A percentile compares a stretch with the other conserved stretches of the same genome.
These are phyloP conservation scores for Citrus inodora DNA, from an alignment of 345 rosid genomes.

Conservation along the genomic window DNA sequence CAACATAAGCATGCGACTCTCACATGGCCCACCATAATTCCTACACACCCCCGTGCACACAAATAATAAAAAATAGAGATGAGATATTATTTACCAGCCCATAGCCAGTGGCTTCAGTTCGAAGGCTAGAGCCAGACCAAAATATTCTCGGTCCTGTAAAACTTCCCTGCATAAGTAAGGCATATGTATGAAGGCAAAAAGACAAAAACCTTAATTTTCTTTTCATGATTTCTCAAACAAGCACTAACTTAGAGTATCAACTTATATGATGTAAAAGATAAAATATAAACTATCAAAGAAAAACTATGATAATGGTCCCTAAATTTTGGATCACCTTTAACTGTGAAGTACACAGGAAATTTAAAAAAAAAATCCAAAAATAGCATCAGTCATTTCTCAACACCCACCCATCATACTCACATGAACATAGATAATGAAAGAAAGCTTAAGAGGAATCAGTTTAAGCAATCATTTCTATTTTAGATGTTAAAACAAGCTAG, in stretches of 20 bases:
- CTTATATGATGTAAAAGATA: not conserved
- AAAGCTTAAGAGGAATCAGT: not conserved
- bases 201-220: constrained; percentile 22
- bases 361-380: not conserved
- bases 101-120: constrained; percentile 99
- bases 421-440: not conserved
- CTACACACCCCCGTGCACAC: not conserved
- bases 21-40: not conserved
- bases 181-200: constrained; percentile 41
- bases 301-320: not conserved
- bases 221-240: not conserved
- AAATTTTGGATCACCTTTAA: not conserved
- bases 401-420: not conserved
- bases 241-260: not conserved
- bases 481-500: not conserved
- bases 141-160: constrained; percentile 94
- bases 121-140: constrained; percentile 99
- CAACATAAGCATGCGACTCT: not conserved
- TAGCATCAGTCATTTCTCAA: not conserved
- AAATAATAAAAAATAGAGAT: constrained; percentile 11
- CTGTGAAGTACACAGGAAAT: not conserved
- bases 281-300: not conserved
- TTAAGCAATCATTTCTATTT: not conserved
- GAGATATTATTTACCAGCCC: constrained; percentile 68
- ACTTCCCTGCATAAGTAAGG: constrained; percentile 95